Evolutionary conservation across 2,329 filamentous ascomycete species (phyloP).

Genomic region (Pseudogymnoascus sp.): DNA sequence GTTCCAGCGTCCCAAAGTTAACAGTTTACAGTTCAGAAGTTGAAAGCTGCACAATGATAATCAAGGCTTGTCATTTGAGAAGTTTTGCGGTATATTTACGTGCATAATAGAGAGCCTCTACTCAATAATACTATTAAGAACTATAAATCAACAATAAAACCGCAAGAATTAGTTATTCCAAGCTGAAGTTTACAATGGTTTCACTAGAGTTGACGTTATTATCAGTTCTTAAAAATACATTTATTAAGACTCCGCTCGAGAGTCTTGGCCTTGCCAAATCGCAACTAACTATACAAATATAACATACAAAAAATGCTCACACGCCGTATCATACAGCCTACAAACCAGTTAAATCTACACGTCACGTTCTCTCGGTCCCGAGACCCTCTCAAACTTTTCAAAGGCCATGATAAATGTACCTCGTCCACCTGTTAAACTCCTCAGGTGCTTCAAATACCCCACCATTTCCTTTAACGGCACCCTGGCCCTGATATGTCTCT

Average conservation of each 20-base stretch:
- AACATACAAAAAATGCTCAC: background rate
- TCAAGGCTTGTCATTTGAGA: background rate
- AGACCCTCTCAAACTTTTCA: slow-evolving; percentile 62
- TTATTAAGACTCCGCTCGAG: background rate
- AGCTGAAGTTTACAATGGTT: background rate
- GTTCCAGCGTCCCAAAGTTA: background rate
- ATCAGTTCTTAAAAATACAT: background rate
- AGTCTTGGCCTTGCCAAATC: background rate
- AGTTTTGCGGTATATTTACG: background rate
- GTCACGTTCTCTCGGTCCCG: slow-evolving; percentile 39
- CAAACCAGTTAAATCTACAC: background rate
- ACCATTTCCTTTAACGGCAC: slow-evolving; percentile 97
- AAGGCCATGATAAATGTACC: slow-evolving; percentile 69
- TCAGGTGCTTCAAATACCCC: slow-evolving; percentile 79
- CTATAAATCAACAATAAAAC: background rate
- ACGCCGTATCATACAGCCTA: background rate
- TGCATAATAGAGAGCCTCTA: background rate
- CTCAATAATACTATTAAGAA: background rate
- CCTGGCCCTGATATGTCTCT: slow-evolving; percentile 65
- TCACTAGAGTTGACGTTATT: background rate
- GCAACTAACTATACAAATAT: background rate
- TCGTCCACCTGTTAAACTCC: slow-evolving; percentile 80
- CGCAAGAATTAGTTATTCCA: background rate
- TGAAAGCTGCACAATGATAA: background rate
- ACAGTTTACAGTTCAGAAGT: background rate